A percentile compares a stretch with the other conserved stretches of the same genome.
Evolutionary conservation across 2,329 filamentous ascomycete genomes (phyloP).

Genomic region (Celoporthe dispersa): DNA sequence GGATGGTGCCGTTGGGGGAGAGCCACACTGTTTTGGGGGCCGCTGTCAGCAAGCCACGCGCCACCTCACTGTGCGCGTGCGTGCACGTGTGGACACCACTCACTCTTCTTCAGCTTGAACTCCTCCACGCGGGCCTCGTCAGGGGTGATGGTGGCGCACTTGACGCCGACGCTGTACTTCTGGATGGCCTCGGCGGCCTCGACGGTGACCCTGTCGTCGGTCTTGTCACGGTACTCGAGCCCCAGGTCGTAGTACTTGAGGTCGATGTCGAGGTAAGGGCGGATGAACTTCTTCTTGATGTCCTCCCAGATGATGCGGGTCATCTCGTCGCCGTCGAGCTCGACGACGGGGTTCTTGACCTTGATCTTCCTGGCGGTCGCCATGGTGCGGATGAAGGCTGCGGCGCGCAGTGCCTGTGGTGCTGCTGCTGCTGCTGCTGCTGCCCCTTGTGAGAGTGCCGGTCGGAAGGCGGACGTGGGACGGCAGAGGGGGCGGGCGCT

Average conservation of each 20-base stretch:
- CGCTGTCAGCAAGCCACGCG: neutral
- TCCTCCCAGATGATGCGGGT: constrained; percentile 98
- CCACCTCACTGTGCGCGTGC: neutral
- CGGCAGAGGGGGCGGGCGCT: constrained; percentile 14
- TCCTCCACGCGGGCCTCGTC: constrained; percentile 96
- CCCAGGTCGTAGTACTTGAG: constrained; percentile 98
- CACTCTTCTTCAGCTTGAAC: constrained; percentile 98
- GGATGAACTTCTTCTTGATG: constrained; percentile 99
- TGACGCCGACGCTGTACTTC: constrained; percentile 98
- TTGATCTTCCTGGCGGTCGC: constrained; percentile 82
- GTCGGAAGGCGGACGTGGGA: constrained; percentile 16
- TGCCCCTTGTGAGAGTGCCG: constrained; percentile 34
- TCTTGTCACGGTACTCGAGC: constrained; percentile 92
- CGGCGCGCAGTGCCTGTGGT: constrained; percentile 20
- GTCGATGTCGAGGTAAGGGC: constrained; percentile 94
- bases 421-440: constrained; percentile 37
- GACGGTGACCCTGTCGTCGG: constrained; percentile 92
- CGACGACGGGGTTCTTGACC: constrained; percentile 98
- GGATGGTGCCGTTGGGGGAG: constrained; percentile 90
- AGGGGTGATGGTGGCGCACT: constrained; percentile 98
- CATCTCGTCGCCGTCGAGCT: constrained; percentile 96
- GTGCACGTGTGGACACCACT: constrained; percentile 39
- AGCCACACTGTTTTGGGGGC: constrained; percentile 76
- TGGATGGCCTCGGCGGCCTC: constrained; percentile 97
- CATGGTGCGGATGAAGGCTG: constrained; percentile 51